Conservation (phyloP, 148 eudicot genomes). For the Rhododendron kiyosumense region DNA sequence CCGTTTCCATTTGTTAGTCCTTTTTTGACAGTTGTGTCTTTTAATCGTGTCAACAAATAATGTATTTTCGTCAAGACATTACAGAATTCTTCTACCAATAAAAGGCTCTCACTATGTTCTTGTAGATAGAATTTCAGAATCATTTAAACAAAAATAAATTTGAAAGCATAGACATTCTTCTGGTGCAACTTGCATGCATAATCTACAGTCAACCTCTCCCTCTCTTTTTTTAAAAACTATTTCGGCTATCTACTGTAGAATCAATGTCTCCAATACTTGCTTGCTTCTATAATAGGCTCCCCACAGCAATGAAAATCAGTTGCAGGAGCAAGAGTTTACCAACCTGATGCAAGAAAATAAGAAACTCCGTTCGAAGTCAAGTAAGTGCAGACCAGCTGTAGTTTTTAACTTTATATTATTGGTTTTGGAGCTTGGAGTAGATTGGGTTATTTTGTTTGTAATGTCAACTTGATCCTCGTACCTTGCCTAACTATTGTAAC, state of each 20-base stretch:
- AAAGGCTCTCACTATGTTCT: not conserved
- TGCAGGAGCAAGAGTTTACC: slow-evolving; percentile 17
- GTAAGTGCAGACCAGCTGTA: slow-evolving; percentile 24
- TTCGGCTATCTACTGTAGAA: not conserved
- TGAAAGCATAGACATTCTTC: not conserved
- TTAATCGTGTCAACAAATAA: too few species aligned
- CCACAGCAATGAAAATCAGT: not conserved
- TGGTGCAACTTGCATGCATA: not conserved
- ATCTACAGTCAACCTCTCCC: not conserved
- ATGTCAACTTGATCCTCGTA: not conserved
- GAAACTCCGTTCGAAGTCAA: slow-evolving; percentile 22
- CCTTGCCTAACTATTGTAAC: not conserved
- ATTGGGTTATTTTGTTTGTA: not conserved
- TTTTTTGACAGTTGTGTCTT: not conserved
- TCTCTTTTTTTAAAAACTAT: not conserved
- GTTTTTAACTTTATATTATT: not conserved
- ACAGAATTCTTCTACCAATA: not conserved
- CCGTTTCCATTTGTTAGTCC: not conserved
- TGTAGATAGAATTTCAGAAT: not conserved
- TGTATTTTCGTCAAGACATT: not conserved
- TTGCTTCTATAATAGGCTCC: slow-evolving; percentile 19
- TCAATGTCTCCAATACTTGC: too few species aligned
- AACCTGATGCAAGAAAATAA: slow-evolving; percentile 28
- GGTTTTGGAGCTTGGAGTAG: slow-evolving; percentile 1
- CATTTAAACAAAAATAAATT: not conserved